Evolutionary conservation across 2,329 filamentous ascomycete species (phyloP), one percentile per base, ranked within the genome.

Genomic region (Cladosporium cucumerinum): DNA sequence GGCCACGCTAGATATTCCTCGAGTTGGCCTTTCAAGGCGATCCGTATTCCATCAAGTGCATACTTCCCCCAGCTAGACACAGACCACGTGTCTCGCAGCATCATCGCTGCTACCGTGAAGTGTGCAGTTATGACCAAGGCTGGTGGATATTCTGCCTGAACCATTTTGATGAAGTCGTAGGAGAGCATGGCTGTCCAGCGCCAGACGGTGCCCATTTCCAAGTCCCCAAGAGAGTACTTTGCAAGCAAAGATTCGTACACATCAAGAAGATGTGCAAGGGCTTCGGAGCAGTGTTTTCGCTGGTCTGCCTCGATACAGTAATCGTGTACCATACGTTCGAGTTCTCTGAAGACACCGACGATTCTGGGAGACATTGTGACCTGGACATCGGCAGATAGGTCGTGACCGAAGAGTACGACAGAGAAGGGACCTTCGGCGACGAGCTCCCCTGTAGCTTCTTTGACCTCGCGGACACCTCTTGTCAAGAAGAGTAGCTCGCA

Each of bases 81-180:
- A 43, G 66, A 72, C 71, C 71, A 72, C 8, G 55, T 66, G 11
- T 61, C 54, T n/a, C 57, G 46, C 8, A 69, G 25, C 51, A 64
- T 59, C 18, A 65, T 26, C 11, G 68, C 66, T 2, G 69, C 67
- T 1, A 69, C 65, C 1, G 68, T 67, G 54, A 69, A 73, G 61
- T 72, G 67, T 3, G 69, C 70, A 1, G 72, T 60, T 10, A 72
- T 67, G 18, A 73, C 65, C 3, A 73, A 64, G 14, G 71, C 67
- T 5, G 67, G 64, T 7, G 66, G 68, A 28, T 70, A 49, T 14
- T 63, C 61, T 8, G 64, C 61, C 26, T 67, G 64, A 21, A 72
- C 67, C 18, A 69, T 34, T 7, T 49, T 61, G 23, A 69, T 65
- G 23, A 71, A 69, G 6, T 67, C 66, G 39, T 65, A 55, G 2